phyloP scores from a whole-genome alignment of 2,329 filamentous ascomycete species.

The Arthrobotrys iridis region DNA sequence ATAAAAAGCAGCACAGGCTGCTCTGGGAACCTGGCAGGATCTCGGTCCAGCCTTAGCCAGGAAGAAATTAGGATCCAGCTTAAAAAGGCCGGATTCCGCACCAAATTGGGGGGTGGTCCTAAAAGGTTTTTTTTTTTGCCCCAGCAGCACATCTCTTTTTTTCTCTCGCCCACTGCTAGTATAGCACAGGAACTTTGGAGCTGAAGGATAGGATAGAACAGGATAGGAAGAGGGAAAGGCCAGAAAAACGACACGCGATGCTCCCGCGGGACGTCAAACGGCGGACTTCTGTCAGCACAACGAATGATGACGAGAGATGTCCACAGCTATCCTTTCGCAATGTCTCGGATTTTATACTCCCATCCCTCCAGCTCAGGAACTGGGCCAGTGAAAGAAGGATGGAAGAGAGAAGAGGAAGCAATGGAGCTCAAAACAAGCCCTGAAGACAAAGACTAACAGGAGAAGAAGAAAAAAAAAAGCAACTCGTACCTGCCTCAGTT shows the following conservation, averaged over 20 bases:
- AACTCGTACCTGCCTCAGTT: conserved; percentile 82
- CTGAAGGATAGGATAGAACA: conserved; percentile 48
- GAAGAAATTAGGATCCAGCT: conserved; percentile 1
- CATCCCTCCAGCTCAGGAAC: no score
- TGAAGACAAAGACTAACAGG: not conserved
- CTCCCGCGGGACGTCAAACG: no score
- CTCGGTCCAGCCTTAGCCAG: not conserved
- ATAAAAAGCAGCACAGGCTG: conserved; percentile 19
- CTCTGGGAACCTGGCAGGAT: conserved; percentile 23
- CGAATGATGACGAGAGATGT: no score
- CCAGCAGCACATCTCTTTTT: not conserved
- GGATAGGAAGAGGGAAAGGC: no score
- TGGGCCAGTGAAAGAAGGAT: not conserved
- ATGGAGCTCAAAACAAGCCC: not conserved
- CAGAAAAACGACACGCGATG: no score
- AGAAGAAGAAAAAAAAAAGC: not conserved
- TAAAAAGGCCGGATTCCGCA: conserved; percentile 23
- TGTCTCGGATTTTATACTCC: no score
- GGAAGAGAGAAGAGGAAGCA: not conserved
- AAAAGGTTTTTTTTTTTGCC: not conserved
- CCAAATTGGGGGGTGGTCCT: not conserved
- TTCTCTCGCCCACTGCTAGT: not conserved
- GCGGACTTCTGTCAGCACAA: no score
- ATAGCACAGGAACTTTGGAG: not conserved
- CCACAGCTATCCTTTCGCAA: no score